Percentiles rank a stretch among this genome's conserved stretches.
Conservation (phyloP, 2,329 filamentous ascomycete genomes). For the Parastagonospora avenae region DNA sequence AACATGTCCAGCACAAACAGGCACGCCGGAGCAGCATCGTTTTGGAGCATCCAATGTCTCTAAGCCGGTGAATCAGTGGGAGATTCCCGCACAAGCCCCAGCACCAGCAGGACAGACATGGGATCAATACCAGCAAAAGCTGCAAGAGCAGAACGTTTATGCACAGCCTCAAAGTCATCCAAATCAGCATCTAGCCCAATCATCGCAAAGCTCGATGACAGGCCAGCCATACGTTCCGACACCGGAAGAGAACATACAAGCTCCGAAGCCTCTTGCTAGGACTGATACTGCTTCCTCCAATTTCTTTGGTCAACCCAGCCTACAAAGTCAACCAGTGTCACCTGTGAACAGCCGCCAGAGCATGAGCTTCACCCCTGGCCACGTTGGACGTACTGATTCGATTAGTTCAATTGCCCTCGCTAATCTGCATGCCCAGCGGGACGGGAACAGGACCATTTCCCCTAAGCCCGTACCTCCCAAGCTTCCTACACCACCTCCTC, state of each 20-base stretch:
- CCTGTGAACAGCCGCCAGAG: slow-evolving; percentile 36
- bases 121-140: slow-evolving; percentile 17
- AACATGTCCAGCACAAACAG: not conserved
- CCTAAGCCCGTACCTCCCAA: slow-evolving; percentile 27
- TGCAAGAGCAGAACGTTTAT: slow-evolving; percentile 5
- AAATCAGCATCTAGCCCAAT: slow-evolving; percentile 31
- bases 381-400: slow-evolving; percentile 34
- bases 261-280: slow-evolving; percentile 32
- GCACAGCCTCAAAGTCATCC: slow-evolving; percentile 27
- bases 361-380: slow-evolving; percentile 26
- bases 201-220: slow-evolving; percentile 19
- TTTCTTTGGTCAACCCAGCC: slow-evolving; percentile 33
- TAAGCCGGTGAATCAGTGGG: slow-evolving; percentile 15
- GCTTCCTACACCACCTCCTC: slow-evolving; percentile 29
- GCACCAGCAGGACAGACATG: slow-evolving; percentile 15
- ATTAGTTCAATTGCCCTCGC: slow-evolving; percentile 42
- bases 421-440: slow-evolving; percentile 31
- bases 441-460: slow-evolving; percentile 29
- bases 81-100: slow-evolving; percentile 20
- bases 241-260: slow-evolving; percentile 29
- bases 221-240: slow-evolving; percentile 23
- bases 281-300: slow-evolving; percentile 29
- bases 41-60: slow-evolving; percentile 5
- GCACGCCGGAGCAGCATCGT: not conserved
- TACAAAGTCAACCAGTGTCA: slow-evolving; percentile 41